A percentile compares a stretch with the other conserved stretches of the same genome.
phyloP scores from a whole-genome alignment of 306 rosid genomes.

The Trifolium pratense region DNA sequence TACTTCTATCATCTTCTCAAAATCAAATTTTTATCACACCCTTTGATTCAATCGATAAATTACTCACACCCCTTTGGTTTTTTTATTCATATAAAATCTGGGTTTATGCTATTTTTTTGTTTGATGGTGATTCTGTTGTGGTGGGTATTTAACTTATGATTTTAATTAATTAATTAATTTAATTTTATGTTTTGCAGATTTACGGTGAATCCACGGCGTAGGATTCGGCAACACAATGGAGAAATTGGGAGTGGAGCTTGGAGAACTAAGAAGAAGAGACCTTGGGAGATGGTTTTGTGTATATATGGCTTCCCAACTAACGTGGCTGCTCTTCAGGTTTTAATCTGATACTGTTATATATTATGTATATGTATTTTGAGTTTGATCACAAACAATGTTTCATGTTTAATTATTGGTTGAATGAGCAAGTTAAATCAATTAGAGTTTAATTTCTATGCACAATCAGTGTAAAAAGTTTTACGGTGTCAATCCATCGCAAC shows the following conservation, averaged over 20 bases:
- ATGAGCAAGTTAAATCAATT: constrained; percentile 16
- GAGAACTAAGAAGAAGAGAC: constrained; percentile 79
- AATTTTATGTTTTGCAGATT: constrained; percentile 59
- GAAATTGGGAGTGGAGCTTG: constrained; percentile 89
- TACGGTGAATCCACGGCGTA: constrained; percentile 88
- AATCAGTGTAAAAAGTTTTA: too few species aligned
- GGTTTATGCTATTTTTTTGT: constrained; percentile 18
- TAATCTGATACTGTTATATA: constrained; percentile 34
- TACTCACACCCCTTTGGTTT: constrained; percentile 18
- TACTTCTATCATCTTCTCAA: constrained; percentile 33
- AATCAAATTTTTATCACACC: constrained; percentile 28
- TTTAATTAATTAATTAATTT: background rate
- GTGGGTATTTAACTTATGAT: background rate
- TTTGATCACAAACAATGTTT: constrained; percentile 3
- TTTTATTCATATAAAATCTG: constrained; percentile 2
- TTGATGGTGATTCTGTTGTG: background rate
- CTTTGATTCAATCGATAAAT: background rate
- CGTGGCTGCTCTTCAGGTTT: constrained; percentile 94
- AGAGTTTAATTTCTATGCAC: background rate
- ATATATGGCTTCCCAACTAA: constrained; percentile 91
- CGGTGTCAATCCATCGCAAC: too few species aligned
- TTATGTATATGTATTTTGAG: background rate
- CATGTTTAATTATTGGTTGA: constrained; percentile 15
- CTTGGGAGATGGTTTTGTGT: constrained; percentile 98
- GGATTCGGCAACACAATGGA: constrained; percentile 96